Evolutionary conservation across 2,329 filamentous ascomycete species (phyloP), one percentile per base, ranked within the genome.

Genomic region (Epichloe glyceriae): DNA sequence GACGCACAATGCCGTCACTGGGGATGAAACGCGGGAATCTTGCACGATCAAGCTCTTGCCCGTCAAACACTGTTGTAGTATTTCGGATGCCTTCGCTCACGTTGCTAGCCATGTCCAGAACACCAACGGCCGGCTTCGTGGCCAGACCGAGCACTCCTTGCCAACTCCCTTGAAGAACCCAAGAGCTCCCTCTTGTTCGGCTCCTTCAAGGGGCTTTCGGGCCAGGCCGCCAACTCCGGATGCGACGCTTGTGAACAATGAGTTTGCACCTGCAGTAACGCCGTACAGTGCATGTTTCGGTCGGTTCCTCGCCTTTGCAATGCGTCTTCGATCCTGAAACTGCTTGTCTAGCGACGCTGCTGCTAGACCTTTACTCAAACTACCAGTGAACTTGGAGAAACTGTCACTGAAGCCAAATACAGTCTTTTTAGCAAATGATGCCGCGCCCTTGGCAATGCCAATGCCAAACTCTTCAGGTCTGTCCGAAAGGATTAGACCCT

Each of bases 91-190:
- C 93, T 70, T 98, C 93, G 26, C 89, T 91, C 58, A 98, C 85
- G 65, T 96, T 97, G 62, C 89, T 95, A 0, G 94, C 93, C 62
- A 98, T 83, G 68, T 98, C 93, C 57, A 98, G 89, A 20, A 95
- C 88, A 51, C 94, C 93, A 52, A 98, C 95, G 6, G 91, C 89
- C 2, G 94, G 91, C 67, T 98, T 98, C 10, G 93, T 98, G 2
- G 90, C 89, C n/a, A 97, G 73, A 12, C 93, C 93, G 2, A 97
- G 76, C 19, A 97, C 76, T 19, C 93, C 70, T 97, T 98, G 51
- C 93, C 93, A 38, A 98, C 86, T 50, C 93, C 93, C 71, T 98
- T 98, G 70, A 98, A 87, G 70, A 98, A 98, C 0, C 93, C 93
- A 4, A 89, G 75, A 0, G 90, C 84, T 15, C 93, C 93, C 69